Evolutionary conservation across 257 asterid species (phyloP).

Genomic region (Scutellaria barbata): DNA sequence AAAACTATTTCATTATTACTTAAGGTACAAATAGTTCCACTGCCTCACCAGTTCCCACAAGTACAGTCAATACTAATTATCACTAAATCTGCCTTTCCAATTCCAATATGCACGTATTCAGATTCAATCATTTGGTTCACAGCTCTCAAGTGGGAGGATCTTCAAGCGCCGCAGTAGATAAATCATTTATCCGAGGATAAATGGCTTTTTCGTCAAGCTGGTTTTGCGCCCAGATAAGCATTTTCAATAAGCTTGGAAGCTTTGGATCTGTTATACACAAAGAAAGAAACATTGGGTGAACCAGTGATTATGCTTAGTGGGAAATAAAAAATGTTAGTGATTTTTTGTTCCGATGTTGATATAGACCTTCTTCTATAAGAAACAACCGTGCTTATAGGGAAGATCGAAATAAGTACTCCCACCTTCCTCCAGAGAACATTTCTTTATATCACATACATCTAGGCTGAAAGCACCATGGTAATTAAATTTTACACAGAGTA

Average conservation of each 20-base stretch:
- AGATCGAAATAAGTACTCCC: too few species aligned
- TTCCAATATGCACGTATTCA: slow-evolving; percentile 21
- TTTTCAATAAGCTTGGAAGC: slow-evolving; percentile 88
- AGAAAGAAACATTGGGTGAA: background rate
- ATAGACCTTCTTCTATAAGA: too few species aligned
- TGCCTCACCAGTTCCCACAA: slow-evolving; percentile 6
- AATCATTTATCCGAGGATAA: slow-evolving; percentile 74
- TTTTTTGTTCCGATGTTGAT: too few species aligned
- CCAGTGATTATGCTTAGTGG: too few species aligned
- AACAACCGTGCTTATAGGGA: too few species aligned
- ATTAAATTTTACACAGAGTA: too few species aligned
- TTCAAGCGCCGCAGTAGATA: slow-evolving; percentile 73
- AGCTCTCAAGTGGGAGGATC: slow-evolving; percentile 62
- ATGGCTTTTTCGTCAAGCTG: slow-evolving; percentile 76
- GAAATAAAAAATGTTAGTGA: background rate
- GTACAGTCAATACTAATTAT: slow-evolving; percentile 15
- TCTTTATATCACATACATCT: too few species aligned
- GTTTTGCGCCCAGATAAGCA: slow-evolving; percentile 78
- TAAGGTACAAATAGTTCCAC: slow-evolving; percentile 22
- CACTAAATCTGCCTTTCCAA: slow-evolving; percentile 6
- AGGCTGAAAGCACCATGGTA: too few species aligned
- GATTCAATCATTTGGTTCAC: slow-evolving; percentile 17
- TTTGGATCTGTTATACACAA: slow-evolving; percentile 69
- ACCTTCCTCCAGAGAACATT: too few species aligned
- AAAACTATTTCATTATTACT: background rate